Conservation (phyloP, 2,329 filamentous ascomycete genomes). For the Claviceps quebecensis region DNA sequence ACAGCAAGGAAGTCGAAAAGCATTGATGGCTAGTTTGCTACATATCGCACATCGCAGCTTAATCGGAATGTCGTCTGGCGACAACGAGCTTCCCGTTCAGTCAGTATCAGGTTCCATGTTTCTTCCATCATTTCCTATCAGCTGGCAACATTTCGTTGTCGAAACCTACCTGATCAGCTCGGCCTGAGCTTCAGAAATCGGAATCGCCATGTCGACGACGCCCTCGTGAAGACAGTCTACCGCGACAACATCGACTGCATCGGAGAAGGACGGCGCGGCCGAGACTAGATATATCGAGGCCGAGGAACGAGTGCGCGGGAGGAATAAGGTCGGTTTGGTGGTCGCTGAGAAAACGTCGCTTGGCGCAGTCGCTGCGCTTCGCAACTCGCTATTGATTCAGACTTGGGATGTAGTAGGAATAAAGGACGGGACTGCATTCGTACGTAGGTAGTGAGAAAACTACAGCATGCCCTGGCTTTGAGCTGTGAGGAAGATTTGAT, state of each 20-base stretch:
- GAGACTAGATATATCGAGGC: not conserved
- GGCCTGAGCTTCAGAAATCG: slow-evolving; percentile 35
- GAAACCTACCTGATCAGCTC: slow-evolving; percentile 42
- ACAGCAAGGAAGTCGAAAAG: slow-evolving; percentile 84
- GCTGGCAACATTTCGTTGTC: not conserved
- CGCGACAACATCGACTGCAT: slow-evolving; percentile 5
- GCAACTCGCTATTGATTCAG: slow-evolving; percentile 1
- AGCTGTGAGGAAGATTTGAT: slow-evolving; percentile 13
- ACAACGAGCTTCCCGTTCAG: slow-evolving; percentile 46
- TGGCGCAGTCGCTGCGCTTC: slow-evolving; percentile 2
- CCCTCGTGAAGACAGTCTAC: slow-evolving; percentile 6
- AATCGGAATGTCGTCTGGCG: slow-evolving; percentile 78
- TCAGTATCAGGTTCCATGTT: slow-evolving; percentile 8
- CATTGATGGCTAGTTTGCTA: slow-evolving; percentile 79
- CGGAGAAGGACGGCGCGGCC: not conserved
- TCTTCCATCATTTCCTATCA: not conserved
- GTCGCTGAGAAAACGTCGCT: not conserved
- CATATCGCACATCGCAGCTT: slow-evolving; percentile 92
- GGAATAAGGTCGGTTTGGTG: not conserved
- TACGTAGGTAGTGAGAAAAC: not conserved
- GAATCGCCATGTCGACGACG: slow-evolving; percentile 21
- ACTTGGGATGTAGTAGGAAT: slow-evolving; percentile 3
- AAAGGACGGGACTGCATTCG: not conserved
- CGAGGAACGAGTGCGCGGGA: not conserved
- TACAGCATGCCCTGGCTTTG: not conserved